Percentiles rank a stretch among this genome's conserved stretches.
phyloP scores from a whole-genome alignment of 2,329 filamentous ascomycete genomes.

The Samsoniella hepiali region DNA sequence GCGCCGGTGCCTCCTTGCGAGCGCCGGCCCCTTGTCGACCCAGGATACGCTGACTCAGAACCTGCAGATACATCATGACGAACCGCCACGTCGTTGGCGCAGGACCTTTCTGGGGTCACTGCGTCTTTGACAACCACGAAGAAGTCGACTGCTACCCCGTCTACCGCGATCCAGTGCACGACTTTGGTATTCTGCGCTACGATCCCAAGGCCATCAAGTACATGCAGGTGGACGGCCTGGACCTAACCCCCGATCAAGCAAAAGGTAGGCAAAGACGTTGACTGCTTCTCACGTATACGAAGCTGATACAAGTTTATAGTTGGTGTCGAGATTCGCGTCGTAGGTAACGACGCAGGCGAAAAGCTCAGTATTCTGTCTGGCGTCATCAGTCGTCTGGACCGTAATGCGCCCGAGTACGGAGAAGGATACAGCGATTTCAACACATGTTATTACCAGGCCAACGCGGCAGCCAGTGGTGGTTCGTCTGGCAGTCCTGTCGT shows the following conservation, averaged over 20 bases:
- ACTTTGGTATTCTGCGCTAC: slow-evolving; percentile 96
- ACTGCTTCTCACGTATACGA: neutral
- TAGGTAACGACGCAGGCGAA: slow-evolving; percentile 97
- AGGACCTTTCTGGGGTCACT: slow-evolving; percentile 96
- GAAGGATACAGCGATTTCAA: slow-evolving; percentile 99
- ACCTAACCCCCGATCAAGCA: slow-evolving; percentile 80
- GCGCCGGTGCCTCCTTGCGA: neutral
- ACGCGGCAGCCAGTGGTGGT: slow-evolving; percentile 91
- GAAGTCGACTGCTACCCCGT: slow-evolving; percentile 94
- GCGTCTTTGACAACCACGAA: slow-evolving; percentile 98
- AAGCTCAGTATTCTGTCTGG: slow-evolving; percentile 97
- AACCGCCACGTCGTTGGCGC: slow-evolving; percentile 92
- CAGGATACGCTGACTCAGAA: neutral
- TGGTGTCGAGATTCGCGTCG: slow-evolving; percentile 90
- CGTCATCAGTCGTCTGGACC: slow-evolving; percentile 91
- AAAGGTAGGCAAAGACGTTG: slow-evolving; percentile 45
- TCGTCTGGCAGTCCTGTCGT: slow-evolving; percentile 98
- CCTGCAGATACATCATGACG: slow-evolving; percentile 68
- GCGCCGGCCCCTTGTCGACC: neutral
- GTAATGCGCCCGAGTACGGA: slow-evolving; percentile 96
- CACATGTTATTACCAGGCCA: slow-evolving; percentile 93
- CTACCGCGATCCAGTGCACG: slow-evolving; percentile 96
- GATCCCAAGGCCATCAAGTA: slow-evolving; percentile 96
- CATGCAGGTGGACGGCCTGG: slow-evolving; percentile 80
- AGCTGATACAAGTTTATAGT: slow-evolving; percentile 45